phyloP scores from a whole-genome alignment of 805 yeast species.

The Vanderwaltozyma verrucispora region DNA sequence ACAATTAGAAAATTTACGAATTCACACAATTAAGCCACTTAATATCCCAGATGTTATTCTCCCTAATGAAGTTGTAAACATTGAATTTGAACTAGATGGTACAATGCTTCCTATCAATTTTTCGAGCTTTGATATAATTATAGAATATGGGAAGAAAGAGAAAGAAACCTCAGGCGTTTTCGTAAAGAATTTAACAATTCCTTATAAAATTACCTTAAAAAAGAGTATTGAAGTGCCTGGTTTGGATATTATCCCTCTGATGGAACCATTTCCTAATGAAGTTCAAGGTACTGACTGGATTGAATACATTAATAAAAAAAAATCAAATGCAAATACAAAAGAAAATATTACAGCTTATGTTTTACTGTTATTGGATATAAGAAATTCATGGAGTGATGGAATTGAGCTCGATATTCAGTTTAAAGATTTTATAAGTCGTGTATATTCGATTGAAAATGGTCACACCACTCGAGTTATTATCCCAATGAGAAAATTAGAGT shows the following conservation, averaged over 20 bases:
- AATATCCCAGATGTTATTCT: slow-evolving; percentile 12
- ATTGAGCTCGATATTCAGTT: slow-evolving; percentile 30
- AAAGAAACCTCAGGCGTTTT: slow-evolving; percentile 10
- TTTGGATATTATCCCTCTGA: slow-evolving; percentile 57
- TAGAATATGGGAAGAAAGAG: slow-evolving; percentile 22
- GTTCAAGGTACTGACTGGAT: slow-evolving; percentile 21
- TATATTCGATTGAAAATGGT: slow-evolving; percentile 30
- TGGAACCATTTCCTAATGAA: slow-evolving; percentile 20
- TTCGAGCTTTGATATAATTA: slow-evolving; percentile 13
- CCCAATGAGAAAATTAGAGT: slow-evolving; percentile 50
- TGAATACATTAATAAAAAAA: slow-evolving; percentile 11
- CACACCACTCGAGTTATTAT: slow-evolving; percentile 52
- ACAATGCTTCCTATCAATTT: slow-evolving; percentile 17
- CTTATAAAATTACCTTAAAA: slow-evolving; percentile 31
- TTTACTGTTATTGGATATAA: slow-evolving; percentile 59
- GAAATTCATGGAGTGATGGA: slow-evolving; percentile 69
- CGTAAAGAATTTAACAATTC: slow-evolving; percentile 17
- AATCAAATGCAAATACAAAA: slow-evolving; percentile 6
- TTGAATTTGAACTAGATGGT: slow-evolving; percentile 19
- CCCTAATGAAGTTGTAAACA: slow-evolving; percentile 16
- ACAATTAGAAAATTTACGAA: slow-evolving; percentile 18
- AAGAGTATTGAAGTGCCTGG: slow-evolving; percentile 60
- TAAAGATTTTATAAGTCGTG: slow-evolving; percentile 19
- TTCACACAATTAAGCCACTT: slow-evolving; percentile 10
- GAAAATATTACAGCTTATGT: slow-evolving; percentile 41